phyloP scores from a whole-genome alignment of 192 early-diverging fungal species.

The Chytriomyces hyalinus region DNA sequence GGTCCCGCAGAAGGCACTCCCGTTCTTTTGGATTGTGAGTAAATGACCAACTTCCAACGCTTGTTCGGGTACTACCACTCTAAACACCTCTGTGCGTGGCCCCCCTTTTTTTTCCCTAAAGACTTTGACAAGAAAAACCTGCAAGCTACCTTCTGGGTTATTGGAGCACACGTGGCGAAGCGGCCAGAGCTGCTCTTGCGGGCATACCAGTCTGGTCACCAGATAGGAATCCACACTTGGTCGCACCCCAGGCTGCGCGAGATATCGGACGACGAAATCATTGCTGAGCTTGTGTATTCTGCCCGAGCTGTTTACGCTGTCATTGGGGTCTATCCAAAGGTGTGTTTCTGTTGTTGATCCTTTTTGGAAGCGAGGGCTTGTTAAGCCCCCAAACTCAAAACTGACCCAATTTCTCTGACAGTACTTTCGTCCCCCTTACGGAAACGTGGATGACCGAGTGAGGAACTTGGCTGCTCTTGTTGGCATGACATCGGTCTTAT shows the following conservation, averaged over 20 bases:
- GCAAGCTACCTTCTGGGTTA: constrained; percentile 20
- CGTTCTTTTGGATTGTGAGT: constrained; percentile 3
- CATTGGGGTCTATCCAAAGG: constrained; percentile 21
- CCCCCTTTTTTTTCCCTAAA: not conserved
- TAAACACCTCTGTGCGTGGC: not conserved
- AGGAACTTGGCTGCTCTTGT: constrained; percentile 62
- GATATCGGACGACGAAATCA: constrained; percentile 50
- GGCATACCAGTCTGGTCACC: constrained; percentile 60
- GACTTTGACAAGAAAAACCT: not conserved
- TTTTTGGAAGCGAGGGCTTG: constrained; percentile 37
- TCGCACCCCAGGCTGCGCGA: constrained; percentile 60
- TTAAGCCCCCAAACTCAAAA: too few relatives aligned
- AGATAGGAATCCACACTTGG: constrained; percentile 50
- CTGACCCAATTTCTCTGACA: too few relatives aligned
- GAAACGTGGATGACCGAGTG: constrained; percentile 75
- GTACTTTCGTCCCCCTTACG: constrained; percentile 31
- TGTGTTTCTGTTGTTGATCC: too few relatives aligned
- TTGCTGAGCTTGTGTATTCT: constrained; percentile 64
- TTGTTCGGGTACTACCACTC: too few relatives aligned
- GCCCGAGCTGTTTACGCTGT: constrained; percentile 41
- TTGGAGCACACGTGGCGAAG: constrained; percentile 1
- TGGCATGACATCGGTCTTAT: constrained; percentile 45
- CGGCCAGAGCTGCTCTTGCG: not conserved
- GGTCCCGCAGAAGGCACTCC: not conserved
- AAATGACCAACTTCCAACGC: too few relatives aligned